These are phyloP conservation scores for Aspergillus sp. DNA, from an alignment of 2,329 filamentous ascomycete species.

Conservation along the genomic window DNA sequence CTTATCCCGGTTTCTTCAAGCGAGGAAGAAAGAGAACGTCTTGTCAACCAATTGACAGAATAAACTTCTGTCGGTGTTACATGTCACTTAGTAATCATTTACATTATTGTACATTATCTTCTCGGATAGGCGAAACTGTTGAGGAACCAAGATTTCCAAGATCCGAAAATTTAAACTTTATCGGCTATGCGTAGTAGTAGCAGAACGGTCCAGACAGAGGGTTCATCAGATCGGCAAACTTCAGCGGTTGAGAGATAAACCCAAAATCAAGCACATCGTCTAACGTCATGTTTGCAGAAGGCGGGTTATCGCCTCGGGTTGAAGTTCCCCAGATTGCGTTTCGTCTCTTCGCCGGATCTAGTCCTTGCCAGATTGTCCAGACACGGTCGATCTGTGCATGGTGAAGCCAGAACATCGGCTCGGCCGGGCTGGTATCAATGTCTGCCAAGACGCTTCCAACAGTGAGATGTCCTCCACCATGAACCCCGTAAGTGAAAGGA, in stretches of 20 bases:
- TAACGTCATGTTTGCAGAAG: conserved; percentile 11
- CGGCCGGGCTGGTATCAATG: conserved; percentile 7
- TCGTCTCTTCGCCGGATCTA: conserved; percentile 1
- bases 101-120: neutral
- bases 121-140: neutral
- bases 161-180: neutral
- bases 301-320: neutral
- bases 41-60: too few species aligned
- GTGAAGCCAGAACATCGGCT: conserved; percentile 16
- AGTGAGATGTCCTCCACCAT: conserved; percentile 6
- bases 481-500: neutral
- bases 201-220: neutral
- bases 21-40: too few species aligned
- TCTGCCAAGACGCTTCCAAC: conserved; percentile 10
- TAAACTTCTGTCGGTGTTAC: neutral
- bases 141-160: neutral
- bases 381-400: conserved; percentile 16
- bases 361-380: conserved; percentile 13
- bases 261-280: conserved; percentile 10
- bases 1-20: too few species aligned
- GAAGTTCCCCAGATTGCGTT: conserved; percentile 9
- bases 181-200: neutral
- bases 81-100: neutral
- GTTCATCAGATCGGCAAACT: neutral
- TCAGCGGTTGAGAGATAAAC: neutral